phyloP scores from a whole-genome alignment of 2,329 filamentous ascomycete species.

The Exophiala dermatitidis region DNA sequence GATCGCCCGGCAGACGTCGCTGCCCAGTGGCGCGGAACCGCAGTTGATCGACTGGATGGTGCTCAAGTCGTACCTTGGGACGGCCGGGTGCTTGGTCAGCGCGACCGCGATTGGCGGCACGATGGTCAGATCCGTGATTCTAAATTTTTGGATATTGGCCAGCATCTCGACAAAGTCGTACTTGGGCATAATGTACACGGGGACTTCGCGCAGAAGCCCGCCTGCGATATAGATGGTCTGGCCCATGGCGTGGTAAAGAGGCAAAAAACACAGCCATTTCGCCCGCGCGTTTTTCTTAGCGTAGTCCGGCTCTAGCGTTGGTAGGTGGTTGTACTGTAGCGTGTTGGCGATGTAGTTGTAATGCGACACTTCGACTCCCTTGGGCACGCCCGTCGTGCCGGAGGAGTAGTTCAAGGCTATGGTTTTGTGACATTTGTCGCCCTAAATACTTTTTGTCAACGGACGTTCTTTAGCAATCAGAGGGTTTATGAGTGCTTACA shows the following conservation, averaged over 20 bases:
- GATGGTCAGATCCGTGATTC: constrained; percentile 59
- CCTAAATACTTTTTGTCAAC: too few relatives aligned
- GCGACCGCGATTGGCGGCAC: constrained; percentile 76
- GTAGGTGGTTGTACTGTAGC: constrained; percentile 1
- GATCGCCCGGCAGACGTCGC: neutral
- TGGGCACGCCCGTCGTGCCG: constrained; percentile 68
- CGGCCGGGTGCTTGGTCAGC: constrained; percentile 58
- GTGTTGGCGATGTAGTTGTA: constrained; percentile 17
- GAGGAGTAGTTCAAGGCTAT: too few relatives aligned
- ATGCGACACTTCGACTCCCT: constrained; percentile 39
- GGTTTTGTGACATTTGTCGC: too few relatives aligned
- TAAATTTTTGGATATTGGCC: constrained; percentile 53
- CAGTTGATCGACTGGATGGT: constrained; percentile 60
- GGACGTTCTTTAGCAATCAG: too few relatives aligned
- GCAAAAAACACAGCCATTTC: constrained; percentile 7
- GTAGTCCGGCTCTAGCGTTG: neutral
- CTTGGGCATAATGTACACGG: too few relatives aligned
- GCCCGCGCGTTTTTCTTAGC: neutral
- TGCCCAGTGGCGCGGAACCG: constrained; percentile 62
- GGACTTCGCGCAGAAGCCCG: too few relatives aligned
- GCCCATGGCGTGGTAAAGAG: constrained; percentile 5
- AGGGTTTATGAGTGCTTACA: too few relatives aligned
- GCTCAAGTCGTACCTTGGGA: constrained; percentile 63
- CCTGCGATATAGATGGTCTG: too few relatives aligned
- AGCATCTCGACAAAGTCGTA: too few relatives aligned